phyloP scores from a whole-genome alignment of 1,284 basidiomycete species.

The Lentinus polychrous region DNA sequence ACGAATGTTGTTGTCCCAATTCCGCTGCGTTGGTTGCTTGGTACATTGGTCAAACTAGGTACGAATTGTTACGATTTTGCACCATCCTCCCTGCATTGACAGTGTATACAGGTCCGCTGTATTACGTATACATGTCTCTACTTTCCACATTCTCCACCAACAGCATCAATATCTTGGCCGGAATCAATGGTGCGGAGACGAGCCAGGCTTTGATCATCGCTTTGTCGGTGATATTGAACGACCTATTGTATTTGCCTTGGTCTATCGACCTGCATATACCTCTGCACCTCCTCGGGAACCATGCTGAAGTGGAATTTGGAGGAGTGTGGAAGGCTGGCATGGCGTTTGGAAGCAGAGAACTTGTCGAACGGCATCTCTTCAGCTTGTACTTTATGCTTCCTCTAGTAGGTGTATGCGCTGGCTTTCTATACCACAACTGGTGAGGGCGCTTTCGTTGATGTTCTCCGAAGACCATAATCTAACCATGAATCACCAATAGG shows the following conservation, averaged over 20 bases:
- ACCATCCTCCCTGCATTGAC: constrained; percentile 4
- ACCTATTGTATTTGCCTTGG: constrained; percentile 87
- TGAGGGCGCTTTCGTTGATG: constrained; percentile 30
- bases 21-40: constrained; percentile 66
- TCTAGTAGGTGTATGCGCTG: constrained; percentile 83
- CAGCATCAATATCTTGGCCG: constrained; percentile 98
- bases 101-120: constrained; percentile 67
- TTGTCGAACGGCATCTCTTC: constrained; percentile 90
- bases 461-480: constrained; percentile 2
- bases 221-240: constrained; percentile 85
- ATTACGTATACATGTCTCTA: constrained; percentile 95
- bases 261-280: constrained; percentile 65
- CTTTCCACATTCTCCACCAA: constrained; percentile 97
- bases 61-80: constrained; percentile 16
- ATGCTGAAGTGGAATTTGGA: constrained; percentile 61
- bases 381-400: constrained; percentile 97
- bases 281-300: constrained; percentile 60
- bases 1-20: constrained; percentile 93
- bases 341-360: constrained; percentile 78
- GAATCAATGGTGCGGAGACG: constrained; percentile 95
- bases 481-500: constrained; percentile 50
- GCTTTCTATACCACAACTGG: constrained; percentile 94
- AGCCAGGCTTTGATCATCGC: constrained; percentile 92
- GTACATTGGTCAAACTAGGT: constrained; percentile 86
- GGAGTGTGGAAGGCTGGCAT: constrained; percentile 78